phyloP scores from a whole-genome alignment of 2,329 filamentous ascomycete genomes.

The Aspergillus neoniger region DNA sequence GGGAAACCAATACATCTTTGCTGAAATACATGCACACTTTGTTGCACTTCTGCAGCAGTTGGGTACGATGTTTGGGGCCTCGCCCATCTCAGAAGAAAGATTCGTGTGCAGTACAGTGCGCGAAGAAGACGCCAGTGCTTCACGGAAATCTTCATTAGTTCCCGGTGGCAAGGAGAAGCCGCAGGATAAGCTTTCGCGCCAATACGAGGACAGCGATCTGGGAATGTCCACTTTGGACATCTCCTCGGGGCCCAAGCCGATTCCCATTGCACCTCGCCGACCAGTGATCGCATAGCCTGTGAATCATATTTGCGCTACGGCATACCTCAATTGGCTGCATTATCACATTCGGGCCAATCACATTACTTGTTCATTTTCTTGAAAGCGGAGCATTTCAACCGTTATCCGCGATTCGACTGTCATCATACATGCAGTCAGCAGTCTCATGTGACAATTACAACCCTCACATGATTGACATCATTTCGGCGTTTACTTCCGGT shows the following conservation, averaged over 20 bases:
- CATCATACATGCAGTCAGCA: not conserved
- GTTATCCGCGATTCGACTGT: not conserved
- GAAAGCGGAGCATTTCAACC: not conserved
- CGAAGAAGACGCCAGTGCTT: slow-evolving; percentile 24
- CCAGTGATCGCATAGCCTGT: slow-evolving; percentile 38
- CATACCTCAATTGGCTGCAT: not conserved
- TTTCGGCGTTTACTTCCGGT: slow-evolving; percentile 7
- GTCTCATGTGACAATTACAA: not conserved
- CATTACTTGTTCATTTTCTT: not conserved
- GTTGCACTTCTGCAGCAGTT: slow-evolving; percentile 52
- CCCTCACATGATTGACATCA: not conserved
- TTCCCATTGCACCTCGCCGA: slow-evolving; percentile 40
- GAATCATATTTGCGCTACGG: not conserved
- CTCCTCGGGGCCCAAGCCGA: slow-evolving; percentile 39
- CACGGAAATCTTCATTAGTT: slow-evolving; percentile 29
- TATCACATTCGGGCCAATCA: not conserved
- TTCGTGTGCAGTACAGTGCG: slow-evolving; percentile 44
- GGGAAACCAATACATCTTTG: slow-evolving; percentile 60
- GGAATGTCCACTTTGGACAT: slow-evolving; percentile 37
- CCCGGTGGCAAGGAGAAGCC: slow-evolving; percentile 21
- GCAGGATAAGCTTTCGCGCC: slow-evolving; percentile 20
- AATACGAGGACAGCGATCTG: slow-evolving; percentile 34
- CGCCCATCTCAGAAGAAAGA: slow-evolving; percentile 45
- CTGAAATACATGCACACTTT: slow-evolving; percentile 59
- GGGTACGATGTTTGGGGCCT: slow-evolving; percentile 48